phyloP scores from a whole-genome alignment of 225 moss, liverwort and hornwort genomes.

The Sphagnum contortum region DNA sequence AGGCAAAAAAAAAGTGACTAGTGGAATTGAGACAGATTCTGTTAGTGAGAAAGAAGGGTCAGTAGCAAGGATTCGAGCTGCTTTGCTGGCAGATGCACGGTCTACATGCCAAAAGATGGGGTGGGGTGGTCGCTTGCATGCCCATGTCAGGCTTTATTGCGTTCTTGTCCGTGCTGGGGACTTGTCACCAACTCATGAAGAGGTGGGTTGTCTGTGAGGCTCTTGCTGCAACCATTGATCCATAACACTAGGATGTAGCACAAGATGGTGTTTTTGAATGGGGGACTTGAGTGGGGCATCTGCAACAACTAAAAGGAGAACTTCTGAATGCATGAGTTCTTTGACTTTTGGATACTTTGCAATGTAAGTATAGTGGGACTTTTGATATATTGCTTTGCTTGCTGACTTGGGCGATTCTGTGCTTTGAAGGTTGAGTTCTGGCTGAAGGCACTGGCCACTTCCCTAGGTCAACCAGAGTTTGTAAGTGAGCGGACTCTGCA shows the following conservation, averaged over 20 bases:
- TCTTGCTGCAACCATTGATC: no score
- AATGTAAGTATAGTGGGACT: background rate
- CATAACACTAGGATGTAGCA: no score
- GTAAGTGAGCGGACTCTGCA: slow-evolving; percentile 82
- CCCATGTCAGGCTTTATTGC: slow-evolving; percentile 93
- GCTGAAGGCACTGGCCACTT: slow-evolving; percentile 68
- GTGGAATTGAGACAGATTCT: slow-evolving; percentile 29
- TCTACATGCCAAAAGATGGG: slow-evolving; percentile 66
- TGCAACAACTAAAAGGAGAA: no score
- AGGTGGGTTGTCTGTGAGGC: slow-evolving; percentile 33
- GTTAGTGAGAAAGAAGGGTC: slow-evolving; percentile 47
- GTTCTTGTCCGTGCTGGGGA: slow-evolving; percentile 84
- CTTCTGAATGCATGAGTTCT: no score
- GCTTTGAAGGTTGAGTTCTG: slow-evolving; percentile 79
- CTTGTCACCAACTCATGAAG: slow-evolving; percentile 78
- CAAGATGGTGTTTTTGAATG: no score
- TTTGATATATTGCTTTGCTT: slow-evolving; percentile 10
- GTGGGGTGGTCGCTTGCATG: slow-evolving; percentile 85
- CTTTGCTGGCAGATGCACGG: slow-evolving; percentile 78
- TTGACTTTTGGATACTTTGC: no score
- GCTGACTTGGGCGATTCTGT: background rate
- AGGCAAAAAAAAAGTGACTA: slow-evolving; percentile 24
- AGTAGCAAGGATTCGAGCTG: slow-evolving; percentile 52
- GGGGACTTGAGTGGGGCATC: no score
- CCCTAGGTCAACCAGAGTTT: slow-evolving; percentile 33